phyloP scores from a whole-genome alignment of 1,284 basidiomycete species.

The Ceratobasidium sp. region DNA sequence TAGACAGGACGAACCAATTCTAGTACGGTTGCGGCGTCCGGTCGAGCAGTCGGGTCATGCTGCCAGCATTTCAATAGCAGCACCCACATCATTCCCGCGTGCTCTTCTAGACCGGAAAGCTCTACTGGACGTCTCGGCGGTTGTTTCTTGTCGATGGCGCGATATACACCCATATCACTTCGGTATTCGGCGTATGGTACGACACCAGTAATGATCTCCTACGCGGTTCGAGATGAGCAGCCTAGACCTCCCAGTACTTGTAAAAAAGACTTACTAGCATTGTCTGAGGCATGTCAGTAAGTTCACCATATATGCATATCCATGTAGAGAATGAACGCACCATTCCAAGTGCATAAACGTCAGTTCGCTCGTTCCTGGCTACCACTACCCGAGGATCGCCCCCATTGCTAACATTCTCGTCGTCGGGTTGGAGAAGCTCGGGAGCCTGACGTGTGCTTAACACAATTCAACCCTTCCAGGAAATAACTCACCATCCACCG shows the following conservation, averaged over 20 bases:
- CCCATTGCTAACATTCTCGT: too few species aligned
- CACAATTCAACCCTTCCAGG: too few species aligned
- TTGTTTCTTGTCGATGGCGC: not conserved
- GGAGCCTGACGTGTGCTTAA: not conserved
- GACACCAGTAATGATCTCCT: not conserved
- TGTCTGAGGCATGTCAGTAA: too few species aligned
- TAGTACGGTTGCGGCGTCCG: not conserved
- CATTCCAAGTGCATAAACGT: constrained; percentile 6
- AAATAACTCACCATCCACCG: not conserved
- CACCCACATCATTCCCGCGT: not conserved
- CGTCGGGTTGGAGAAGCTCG: not conserved
- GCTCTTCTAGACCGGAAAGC: not conserved
- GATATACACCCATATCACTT: not conserved
- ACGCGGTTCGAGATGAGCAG: not conserved
- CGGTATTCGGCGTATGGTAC: not conserved
- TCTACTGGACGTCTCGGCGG: not conserved
- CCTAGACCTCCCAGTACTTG: too few species aligned
- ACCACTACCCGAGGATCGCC: not conserved
- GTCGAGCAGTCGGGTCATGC: not conserved
- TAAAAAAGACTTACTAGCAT: not conserved
- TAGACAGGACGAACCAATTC: too few species aligned
- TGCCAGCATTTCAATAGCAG: not conserved
- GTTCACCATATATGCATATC: too few species aligned
- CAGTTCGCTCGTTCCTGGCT: not conserved
- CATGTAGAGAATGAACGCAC: too few species aligned